Evolutionary conservation across 2,329 filamentous ascomycete genomes (phyloP), one percentile per base, ranked within the genome.

Genomic region (Albophoma yamanashiensis): DNA sequence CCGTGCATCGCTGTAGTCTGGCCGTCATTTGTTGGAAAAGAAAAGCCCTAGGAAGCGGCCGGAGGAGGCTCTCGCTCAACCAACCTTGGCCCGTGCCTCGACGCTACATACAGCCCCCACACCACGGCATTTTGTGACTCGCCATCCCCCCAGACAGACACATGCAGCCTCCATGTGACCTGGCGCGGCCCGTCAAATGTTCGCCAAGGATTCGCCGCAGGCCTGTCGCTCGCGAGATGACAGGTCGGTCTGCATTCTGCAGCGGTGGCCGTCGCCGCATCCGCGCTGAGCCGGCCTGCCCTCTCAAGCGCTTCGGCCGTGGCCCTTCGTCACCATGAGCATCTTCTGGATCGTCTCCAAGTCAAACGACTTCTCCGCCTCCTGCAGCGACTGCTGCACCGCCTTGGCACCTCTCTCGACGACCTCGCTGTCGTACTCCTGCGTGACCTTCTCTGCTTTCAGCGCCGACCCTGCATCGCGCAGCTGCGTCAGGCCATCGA

Each of bases 381-480:
- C 72, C 22, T 68, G 62, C 9, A 74, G 60, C 2, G 72, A 69
- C 61, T 76, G 69, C 20, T 63, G 62, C 38, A 75, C 72, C 0
- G 73, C 75, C 15, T 66, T 67, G 9, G 63, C 66, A 2, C 74
- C 74, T 31, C 75, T 63, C 52, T 66, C 64, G 14, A 73, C 61
- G 56, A 75, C 66, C 36, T 74, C 71, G 0, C 62, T 67, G 34
- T 72, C 68, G 31, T 74, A 76, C 0, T 64, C 65, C 27, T 59
- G 58, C 36, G 76, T 63, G 6, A 61, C 61, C 22, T 63, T 58
- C 14, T 31, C 25, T 15, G 45, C 11, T 45, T 65, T 20, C 40
- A n/a, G 61, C 0, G 64, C 62, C 7, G 59, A 63, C 1, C 57
- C 60, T 1, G 59, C 39, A 20, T 64, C 62, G 25, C 65, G 58